A percentile compares a stretch with the other conserved stretches of the same genome.
These are phyloP conservation scores for Phylloporus rhodoxanthus DNA, from an alignment of 768 basidiomycete genomes.

Conservation along the genomic window DNA sequence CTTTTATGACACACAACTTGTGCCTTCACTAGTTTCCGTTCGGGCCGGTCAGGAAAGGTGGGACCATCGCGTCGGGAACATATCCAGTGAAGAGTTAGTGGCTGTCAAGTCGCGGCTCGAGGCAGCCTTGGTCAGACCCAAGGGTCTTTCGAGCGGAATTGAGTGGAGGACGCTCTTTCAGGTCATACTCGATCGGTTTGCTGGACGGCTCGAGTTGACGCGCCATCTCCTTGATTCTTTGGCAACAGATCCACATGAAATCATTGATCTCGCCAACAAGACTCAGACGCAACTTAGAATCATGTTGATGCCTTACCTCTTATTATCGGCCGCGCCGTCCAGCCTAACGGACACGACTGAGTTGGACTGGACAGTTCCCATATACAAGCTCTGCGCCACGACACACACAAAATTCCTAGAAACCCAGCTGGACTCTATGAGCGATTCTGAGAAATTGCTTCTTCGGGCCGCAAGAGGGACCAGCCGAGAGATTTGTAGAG, in stretches of 20 bases:
- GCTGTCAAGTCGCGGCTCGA: background rate
- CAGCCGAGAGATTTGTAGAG: background rate
- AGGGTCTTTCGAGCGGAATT: constrained; percentile 1
- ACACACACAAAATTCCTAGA: background rate
- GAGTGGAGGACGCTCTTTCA: background rate
- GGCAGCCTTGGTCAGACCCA: no score
- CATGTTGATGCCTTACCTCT: no score
- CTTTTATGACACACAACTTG: background rate
- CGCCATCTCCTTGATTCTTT: background rate
- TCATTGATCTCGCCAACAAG: no score
- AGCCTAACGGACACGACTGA: no score
- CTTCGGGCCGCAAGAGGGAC: background rate
- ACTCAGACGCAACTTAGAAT: no score
- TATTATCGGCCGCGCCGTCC: no score
- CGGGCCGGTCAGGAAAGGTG: background rate
- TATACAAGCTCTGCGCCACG: no score
- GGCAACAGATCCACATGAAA: no score
- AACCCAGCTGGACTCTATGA: background rate
- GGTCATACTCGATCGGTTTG: background rate
- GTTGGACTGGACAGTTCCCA: no score
- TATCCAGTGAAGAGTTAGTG: background rate
- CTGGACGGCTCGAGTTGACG: background rate
- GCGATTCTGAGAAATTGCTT: background rate
- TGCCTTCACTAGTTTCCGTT: background rate
- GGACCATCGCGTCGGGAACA: background rate